A percentile compares a stretch with the other conserved stretches of the same genome.
These are phyloP conservation scores for Penicillium griseofulvum DNA, from an alignment of 2,329 filamentous ascomycete genomes.

Conservation along the genomic window DNA sequence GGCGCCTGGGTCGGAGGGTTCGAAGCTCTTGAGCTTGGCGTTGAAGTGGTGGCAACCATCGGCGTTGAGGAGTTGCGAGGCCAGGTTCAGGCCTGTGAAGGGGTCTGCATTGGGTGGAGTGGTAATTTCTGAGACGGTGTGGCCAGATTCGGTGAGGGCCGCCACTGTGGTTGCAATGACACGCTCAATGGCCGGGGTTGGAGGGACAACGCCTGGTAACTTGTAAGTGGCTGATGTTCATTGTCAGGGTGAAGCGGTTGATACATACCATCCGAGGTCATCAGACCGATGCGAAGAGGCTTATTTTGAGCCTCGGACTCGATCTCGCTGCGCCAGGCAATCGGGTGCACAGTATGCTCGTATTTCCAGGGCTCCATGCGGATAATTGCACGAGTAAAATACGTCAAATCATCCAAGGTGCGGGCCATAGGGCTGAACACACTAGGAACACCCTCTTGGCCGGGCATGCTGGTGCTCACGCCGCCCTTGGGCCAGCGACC, in stretches of 20 bases:
- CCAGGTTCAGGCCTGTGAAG: slow-evolving; percentile 72
- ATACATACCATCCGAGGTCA: slow-evolving; percentile 65
- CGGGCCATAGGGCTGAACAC: slow-evolving; percentile 92
- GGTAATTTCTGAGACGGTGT: slow-evolving; percentile 66
- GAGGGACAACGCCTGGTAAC: slow-evolving; percentile 69
- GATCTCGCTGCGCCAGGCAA: slow-evolving; percentile 69
- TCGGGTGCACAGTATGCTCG: slow-evolving; percentile 78
- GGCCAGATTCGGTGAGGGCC: slow-evolving; percentile 68
- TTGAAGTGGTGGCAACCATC: slow-evolving; percentile 81
- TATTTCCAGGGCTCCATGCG: slow-evolving; percentile 85
- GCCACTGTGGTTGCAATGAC: slow-evolving; percentile 69
- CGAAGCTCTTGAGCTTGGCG: slow-evolving; percentile 71
- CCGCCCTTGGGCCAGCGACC: slow-evolving; percentile 87
- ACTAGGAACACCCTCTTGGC: slow-evolving; percentile 83
- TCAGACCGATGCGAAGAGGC: slow-evolving; percentile 69
- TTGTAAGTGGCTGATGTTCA: neutral
- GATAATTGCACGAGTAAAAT: slow-evolving; percentile 77
- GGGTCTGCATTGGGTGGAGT: slow-evolving; percentile 72
- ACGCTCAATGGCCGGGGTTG: slow-evolving; percentile 76
- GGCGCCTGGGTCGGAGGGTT: slow-evolving; percentile 76
- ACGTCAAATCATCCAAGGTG: slow-evolving; percentile 75
- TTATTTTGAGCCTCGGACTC: slow-evolving; percentile 60
- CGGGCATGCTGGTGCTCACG: slow-evolving; percentile 82
- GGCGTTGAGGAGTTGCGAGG: slow-evolving; percentile 75
- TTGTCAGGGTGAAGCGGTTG: neutral